Base-by-base conservation (phyloP, 768 basidiomycete species). In the Strobilomyces dryophilus region DNA sequence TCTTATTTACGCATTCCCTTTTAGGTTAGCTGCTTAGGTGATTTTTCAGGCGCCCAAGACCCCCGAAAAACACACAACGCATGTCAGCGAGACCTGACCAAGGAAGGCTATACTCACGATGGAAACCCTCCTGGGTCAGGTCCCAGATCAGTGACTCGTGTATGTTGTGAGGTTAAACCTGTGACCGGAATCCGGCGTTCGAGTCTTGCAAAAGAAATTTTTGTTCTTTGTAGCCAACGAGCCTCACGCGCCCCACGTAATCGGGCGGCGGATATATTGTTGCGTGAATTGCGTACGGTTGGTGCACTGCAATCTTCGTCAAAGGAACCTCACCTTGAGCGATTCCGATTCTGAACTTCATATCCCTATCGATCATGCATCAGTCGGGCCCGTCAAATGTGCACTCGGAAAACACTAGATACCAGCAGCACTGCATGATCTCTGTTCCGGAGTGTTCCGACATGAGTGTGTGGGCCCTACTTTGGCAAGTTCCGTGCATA, bases 1-100 rank as follows among this genome's bases (percentile, higher is more conserved):
- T 76, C 66, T 70, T 72, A 71, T 73, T 76, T 75, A 71, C 59
- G 66, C 69, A 68, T 75, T 70, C 76, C 73, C 65, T 66, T 79
- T 73, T 75, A 74, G 77, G 75, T 73, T 79, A 74, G 74, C 70
- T 60, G 48, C 45, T 57, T 52, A 47, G 41, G 42, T 47, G 50
- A 58, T 64, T 29, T 69, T 61, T 58, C 50, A 55, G 57, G 56
- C 59, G 59, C 67, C 56, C 55, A 58, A 55, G 62, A 57, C 56
- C 62, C 66, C 64, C 54, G 58, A 57, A 59, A n/a, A 65, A 50
- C 51, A 61, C 62, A 67, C 53, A 36, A 52, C 58, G 57, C 65
- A 44, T 67, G 61, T 67, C 59, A 58, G 59, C 56, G 57, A 62
- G 51, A 31, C 56, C 56, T 56, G 54, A 35, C 65, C 67, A 57